phyloP scores from a whole-genome alignment of 768 basidiomycete genomes.

The Stropharia rugosoannulata region DNA sequence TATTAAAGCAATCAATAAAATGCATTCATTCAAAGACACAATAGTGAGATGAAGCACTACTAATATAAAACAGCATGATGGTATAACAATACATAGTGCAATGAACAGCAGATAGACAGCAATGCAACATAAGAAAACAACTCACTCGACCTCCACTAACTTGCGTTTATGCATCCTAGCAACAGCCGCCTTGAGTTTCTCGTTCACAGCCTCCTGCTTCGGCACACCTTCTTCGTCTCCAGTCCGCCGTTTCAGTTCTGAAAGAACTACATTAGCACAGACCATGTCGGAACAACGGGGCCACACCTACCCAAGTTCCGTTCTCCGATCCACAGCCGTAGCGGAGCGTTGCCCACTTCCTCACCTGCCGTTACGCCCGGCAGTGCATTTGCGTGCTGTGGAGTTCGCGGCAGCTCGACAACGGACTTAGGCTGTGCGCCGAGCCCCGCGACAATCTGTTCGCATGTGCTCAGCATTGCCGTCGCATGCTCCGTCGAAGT shows the following conservation, averaged over 20 bases:
- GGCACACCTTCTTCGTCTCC: conserved; percentile 47
- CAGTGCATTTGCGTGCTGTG: not conserved
- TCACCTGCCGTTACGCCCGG: conserved; percentile 16
- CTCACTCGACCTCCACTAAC: conserved; percentile 6
- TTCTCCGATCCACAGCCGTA: conserved; percentile 75
- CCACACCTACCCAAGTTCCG: conserved; percentile 55
- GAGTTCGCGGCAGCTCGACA: not conserved
- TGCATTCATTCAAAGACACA: no score
- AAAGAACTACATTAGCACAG: not conserved
- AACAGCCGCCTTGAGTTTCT: conserved; percentile 23
- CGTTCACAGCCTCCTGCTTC: conserved; percentile 49
- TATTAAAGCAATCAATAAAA: no score
- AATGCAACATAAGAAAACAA: not conserved
- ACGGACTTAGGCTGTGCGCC: conserved; percentile 43
- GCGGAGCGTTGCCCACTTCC: conserved; percentile 56
- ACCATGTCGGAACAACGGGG: not conserved
- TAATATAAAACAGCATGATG: no score
- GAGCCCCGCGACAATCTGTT: conserved; percentile 70
- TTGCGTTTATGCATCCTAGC: conserved; percentile 21
- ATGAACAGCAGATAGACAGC: not conserved
- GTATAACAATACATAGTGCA: no score
- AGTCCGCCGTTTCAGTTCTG: conserved; percentile 59
- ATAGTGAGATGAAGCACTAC: no score
- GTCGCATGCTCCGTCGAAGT: conserved; percentile 70
- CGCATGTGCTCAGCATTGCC: conserved; percentile 63